Evolutionary conservation across 2,329 filamentous ascomycete genomes (phyloP).

Genomic region (Mycosphaerella sp.): DNA sequence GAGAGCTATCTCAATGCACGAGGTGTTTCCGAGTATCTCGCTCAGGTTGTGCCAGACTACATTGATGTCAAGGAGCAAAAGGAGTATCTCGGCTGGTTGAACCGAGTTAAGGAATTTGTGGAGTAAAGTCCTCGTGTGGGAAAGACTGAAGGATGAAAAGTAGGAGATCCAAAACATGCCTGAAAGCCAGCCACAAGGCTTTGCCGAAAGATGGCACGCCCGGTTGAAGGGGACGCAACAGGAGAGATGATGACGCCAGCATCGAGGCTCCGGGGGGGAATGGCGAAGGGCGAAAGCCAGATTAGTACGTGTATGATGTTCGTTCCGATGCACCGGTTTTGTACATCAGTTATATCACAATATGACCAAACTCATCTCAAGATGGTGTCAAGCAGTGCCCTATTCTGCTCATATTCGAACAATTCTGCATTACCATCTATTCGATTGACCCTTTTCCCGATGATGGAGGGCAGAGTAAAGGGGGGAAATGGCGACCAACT

Average conservation of each 20-base stretch:
- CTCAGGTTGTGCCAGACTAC: slow-evolving; percentile 89
- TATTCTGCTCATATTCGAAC: no score
- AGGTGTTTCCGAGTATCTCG: slow-evolving; percentile 78
- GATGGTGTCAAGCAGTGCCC: neutral
- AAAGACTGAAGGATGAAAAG: neutral
- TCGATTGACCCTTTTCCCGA: no score
- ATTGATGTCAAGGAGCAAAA: slow-evolving; percentile 98
- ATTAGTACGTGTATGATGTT: neutral
- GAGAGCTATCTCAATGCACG: slow-evolving; percentile 94
- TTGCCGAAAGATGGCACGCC: neutral
- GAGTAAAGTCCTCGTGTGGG: slow-evolving; percentile 40
- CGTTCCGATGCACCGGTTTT: neutral
- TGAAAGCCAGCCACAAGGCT: neutral
- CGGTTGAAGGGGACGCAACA: neutral
- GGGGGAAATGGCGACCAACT: no score
- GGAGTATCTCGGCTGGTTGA: slow-evolving; percentile 89
- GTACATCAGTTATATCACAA: slow-evolving; percentile 5
- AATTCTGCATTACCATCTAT: no score
- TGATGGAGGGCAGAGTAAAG: no score
- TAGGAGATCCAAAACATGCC: neutral
- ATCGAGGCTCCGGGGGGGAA: neutral
- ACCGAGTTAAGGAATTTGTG: slow-evolving; percentile 76
- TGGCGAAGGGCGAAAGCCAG: neutral
- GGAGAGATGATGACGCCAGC: neutral
- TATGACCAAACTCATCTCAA: neutral